phyloP scores from a whole-genome alignment of 1,139 yeast genomes.

The Debaryomyces fabryi region DNA sequence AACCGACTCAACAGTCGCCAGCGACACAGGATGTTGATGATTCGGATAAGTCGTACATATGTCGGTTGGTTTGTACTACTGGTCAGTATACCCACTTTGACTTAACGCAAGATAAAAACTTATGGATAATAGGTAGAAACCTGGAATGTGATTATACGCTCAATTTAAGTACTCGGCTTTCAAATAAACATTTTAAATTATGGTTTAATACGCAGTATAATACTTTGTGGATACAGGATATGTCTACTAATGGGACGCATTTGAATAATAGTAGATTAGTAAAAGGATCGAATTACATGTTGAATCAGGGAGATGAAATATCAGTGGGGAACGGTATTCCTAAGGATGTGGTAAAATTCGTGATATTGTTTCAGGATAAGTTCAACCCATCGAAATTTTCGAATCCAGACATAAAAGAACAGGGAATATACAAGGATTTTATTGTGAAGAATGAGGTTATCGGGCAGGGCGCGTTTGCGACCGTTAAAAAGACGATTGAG shows the following conservation, averaged over 20 bases:
- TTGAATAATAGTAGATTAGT: constrained; percentile 73
- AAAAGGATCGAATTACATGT: constrained; percentile 77
- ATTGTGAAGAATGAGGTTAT: constrained; percentile 80
- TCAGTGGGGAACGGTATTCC: constrained; percentile 88
- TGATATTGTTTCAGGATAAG: constrained; percentile 59
- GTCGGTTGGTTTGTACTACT: constrained; percentile 66
- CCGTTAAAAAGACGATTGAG: constrained; percentile 88
- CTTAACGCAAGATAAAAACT: constrained; percentile 38
- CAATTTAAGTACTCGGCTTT: constrained; percentile 67
- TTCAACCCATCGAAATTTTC: constrained; percentile 40
- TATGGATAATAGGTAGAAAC: constrained; percentile 83
- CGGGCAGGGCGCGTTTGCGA: constrained; percentile 97
- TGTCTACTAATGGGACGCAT: constrained; percentile 89
- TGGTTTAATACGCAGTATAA: constrained; percentile 59
- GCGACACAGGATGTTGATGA: constrained; percentile 35
- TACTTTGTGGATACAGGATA: constrained; percentile 66
- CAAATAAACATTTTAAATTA: constrained; percentile 76
- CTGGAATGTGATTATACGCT: constrained; percentile 63
- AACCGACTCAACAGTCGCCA: constrained; percentile 65
- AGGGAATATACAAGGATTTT: constrained; percentile 70
- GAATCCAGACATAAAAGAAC: constrained; percentile 29
- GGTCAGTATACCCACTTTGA: constrained; percentile 58
- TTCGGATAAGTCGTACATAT: constrained; percentile 34
- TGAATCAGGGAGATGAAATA: constrained; percentile 91
- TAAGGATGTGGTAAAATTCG: constrained; percentile 72